These are phyloP conservation scores for Tylopilus felleus DNA, from an alignment of 768 basidiomycete species.

Conservation along the genomic window DNA sequence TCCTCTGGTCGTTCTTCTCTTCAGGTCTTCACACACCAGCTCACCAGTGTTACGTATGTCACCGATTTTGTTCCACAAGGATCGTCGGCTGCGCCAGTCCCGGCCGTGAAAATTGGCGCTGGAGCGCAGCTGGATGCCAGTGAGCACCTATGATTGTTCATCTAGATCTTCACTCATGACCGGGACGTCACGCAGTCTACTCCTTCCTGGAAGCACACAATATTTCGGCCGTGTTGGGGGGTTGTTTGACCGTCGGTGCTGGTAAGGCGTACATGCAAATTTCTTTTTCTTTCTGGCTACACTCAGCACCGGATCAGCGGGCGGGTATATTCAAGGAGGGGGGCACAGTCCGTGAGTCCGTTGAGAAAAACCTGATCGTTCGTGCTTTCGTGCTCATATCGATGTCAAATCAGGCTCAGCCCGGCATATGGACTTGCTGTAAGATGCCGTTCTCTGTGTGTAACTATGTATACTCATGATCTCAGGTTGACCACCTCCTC, in stretches of 20 bases:
- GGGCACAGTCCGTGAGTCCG: conserved; percentile 37
- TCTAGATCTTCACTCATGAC: no score
- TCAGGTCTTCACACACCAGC: conserved; percentile 20
- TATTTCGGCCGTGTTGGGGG: conserved; percentile 1
- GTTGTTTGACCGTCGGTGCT: conserved; percentile 21
- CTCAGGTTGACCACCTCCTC: conserved; percentile 45
- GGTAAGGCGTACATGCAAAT: not conserved
- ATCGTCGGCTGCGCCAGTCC: conserved; percentile 9
- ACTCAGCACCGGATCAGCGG: conserved; percentile 36
- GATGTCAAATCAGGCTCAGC: no score
- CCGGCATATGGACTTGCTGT: no score
- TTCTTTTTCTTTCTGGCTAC: not conserved
- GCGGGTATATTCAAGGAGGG: conserved; percentile 49
- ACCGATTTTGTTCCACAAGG: conserved; percentile 19
- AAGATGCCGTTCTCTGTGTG: no score
- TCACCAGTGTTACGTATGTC: conserved; percentile 12
- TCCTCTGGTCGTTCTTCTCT: conserved; percentile 23
- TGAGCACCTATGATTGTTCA: not conserved
- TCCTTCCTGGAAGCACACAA: no score
- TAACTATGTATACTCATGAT: not conserved
- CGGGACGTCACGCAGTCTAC: no score
- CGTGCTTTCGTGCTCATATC: not conserved
- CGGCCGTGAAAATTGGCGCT: conserved; percentile 19
- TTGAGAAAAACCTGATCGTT: no score
- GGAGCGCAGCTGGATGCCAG: conserved; percentile 13